Evolutionary conservation across 2,329 filamentous ascomycete species (phyloP).

Genomic region (Sclerotinia minor): DNA sequence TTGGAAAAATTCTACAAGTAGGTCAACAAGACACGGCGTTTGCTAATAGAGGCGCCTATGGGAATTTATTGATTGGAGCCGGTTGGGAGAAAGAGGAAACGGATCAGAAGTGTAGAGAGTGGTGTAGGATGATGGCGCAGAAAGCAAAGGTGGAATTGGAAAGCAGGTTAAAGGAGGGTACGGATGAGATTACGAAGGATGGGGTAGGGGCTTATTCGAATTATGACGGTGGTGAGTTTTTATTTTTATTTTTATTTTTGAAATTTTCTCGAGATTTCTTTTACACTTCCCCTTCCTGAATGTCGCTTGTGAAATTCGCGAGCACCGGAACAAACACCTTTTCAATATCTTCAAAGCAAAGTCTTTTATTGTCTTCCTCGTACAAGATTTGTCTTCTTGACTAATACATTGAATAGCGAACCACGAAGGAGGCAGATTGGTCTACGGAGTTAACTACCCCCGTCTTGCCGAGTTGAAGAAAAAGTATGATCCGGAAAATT

Average conservation of each 20-base stretch:
- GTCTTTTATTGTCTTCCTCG: neutral
- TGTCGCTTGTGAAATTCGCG: neutral
- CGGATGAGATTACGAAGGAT: conserved; percentile 23
- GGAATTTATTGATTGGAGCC: conserved; percentile 35
- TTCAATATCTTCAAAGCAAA: neutral
- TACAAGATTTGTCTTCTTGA: neutral
- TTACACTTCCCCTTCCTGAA: neutral
- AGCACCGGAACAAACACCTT: neutral
- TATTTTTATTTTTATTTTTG: neutral
- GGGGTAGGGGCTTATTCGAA: conserved; percentile 24
- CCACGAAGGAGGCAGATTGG: conserved; percentile 25
- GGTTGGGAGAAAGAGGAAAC: conserved; percentile 36
- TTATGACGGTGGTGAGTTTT: conserved; percentile 25
- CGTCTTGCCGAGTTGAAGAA: conserved; percentile 32
- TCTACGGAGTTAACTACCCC: conserved; percentile 30
- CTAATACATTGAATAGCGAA: conserved; percentile 23
- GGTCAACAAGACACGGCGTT: conserved; percentile 35
- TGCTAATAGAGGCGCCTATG: conserved; percentile 38
- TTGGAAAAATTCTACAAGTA: conserved; percentile 31
- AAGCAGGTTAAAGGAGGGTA: conserved; percentile 17
- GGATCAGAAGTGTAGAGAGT: conserved; percentile 31
- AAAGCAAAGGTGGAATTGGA: conserved; percentile 28
- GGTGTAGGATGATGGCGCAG: conserved; percentile 30
- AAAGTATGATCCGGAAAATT: conserved; percentile 32
- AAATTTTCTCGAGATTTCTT: neutral